Conservation (phyloP, 2,329 filamentous ascomycete species). For the Aspergillus felis region DNA sequence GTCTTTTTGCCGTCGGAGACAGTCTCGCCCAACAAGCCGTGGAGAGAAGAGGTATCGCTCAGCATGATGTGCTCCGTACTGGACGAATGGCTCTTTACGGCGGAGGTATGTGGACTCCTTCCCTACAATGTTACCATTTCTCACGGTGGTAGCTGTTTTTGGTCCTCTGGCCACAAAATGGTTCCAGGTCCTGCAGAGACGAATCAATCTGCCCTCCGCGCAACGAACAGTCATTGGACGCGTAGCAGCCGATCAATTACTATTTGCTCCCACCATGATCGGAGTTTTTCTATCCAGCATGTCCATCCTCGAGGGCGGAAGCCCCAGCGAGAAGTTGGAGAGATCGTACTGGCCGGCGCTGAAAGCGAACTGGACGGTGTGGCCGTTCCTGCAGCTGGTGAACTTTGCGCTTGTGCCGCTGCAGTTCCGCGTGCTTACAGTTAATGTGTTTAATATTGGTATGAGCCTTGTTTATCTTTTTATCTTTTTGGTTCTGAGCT, state of each 20-base stretch:
- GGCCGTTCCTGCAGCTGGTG: conserved; percentile 11
- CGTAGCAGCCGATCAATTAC: conserved; percentile 11
- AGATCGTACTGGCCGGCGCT: conserved; percentile 13
- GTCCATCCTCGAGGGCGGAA: conserved; percentile 9
- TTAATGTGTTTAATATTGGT: conserved; percentile 15
- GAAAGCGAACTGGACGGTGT: conserved; percentile 12
- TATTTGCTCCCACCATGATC: conserved; percentile 15
- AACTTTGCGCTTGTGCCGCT: conserved; percentile 13
- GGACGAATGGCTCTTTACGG: conserved; percentile 13
- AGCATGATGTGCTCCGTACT: conserved; percentile 11
- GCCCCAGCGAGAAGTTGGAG: conserved; percentile 10
- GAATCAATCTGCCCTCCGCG: conserved; percentile 3
- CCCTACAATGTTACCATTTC: not conserved
- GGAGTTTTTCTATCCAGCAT: conserved; percentile 16
- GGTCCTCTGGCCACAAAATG: conserved; percentile 15
- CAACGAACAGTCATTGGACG: conserved; percentile 7
- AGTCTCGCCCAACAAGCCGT: conserved; percentile 14
- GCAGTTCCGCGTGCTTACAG: conserved; percentile 12
- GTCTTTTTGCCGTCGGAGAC: conserved; percentile 14
- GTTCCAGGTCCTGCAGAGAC: conserved; percentile 12
- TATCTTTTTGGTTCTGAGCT: not conserved
- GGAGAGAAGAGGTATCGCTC: conserved; percentile 6
- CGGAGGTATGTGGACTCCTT: conserved; percentile 5
- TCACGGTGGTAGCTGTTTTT: conserved; percentile 6
- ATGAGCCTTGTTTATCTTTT: not conserved